Evolutionary conservation across 2,329 filamentous ascomycete genomes (phyloP), one percentile per base, ranked within the genome.

Genomic region (Fusarium sp.): DNA sequence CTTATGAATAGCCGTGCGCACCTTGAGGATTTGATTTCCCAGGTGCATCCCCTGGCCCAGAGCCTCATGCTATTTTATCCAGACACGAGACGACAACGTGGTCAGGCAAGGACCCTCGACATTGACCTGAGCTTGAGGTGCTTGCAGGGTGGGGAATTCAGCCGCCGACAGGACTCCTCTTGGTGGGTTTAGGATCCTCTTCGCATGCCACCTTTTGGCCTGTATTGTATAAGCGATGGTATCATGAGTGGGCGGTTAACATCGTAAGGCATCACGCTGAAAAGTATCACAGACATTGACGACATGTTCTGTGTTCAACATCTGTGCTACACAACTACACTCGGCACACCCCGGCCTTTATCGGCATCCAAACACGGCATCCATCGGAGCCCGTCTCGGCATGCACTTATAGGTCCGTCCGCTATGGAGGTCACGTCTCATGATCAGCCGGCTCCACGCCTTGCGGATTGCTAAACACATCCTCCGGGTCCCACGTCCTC

Each of bases 401-500:
- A 40, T 29, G 27, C 62, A 45, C 63, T 52, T 6, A 31, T 35
- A 62, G n/a, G 14, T 35, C 58, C 36, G 56, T 38, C 35, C 8
- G 25, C 27, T 54, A 7, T 36, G 6, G 40, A 60, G 50, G 60
- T 74, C 60, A 64, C 38, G 35, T 38, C 47, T 13, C 33, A 62
- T 68, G 16, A 54, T 62, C 33, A 57, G 14, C 42, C 29, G 77
- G 74, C 27, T 69, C 69, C 22, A 79, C 69, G 22, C 77, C 70
- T 69, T 86, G 84, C 14, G 84, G 83, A 56, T 84, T 83, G 68
- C 83, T 80, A 56, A 86, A 85, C 6, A 85, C 57, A 35, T 86
- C 78, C 0, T 71, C 68, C 6, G 84, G 82, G 42, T 85, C 83
- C 27, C 84, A 72, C 2, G 9, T 64, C 35, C 78, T 78, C 78